phyloP scores from a whole-genome alignment of 805 yeast species.

The Ogataea sp. region DNA sequence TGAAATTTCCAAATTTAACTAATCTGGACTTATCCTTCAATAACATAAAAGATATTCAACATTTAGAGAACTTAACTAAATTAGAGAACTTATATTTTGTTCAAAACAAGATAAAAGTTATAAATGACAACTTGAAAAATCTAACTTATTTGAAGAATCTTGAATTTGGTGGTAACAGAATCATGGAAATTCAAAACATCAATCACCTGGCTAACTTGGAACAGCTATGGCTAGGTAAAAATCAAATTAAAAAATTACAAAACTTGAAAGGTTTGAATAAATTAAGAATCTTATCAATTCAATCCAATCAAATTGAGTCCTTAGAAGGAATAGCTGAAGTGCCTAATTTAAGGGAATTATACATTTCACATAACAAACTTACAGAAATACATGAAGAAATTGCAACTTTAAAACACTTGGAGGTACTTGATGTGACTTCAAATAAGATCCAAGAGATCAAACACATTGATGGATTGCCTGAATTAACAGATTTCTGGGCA shows the following conservation, averaged over 20 bases:
- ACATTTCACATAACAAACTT: constrained; percentile 80
- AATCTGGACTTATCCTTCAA: constrained; percentile 83
- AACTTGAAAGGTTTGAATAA: constrained; percentile 53
- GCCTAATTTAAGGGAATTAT: constrained; percentile 72
- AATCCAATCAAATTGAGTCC: constrained; percentile 71
- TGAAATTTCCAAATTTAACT: constrained; percentile 46
- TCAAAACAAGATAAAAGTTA: constrained; percentile 74
- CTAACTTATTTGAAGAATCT: constrained; percentile 53
- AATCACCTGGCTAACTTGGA: constrained; percentile 49
- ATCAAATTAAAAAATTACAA: constrained; percentile 57
- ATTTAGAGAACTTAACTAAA: constrained; percentile 52
- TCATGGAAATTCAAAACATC: constrained; percentile 48
- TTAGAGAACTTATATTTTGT: constrained; percentile 74
- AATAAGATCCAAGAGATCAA: constrained; percentile 58
- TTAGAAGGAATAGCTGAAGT: constrained; percentile 76
- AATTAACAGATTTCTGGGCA: constrained; percentile 93
- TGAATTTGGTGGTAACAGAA: constrained; percentile 87
- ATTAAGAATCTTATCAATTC: constrained; percentile 75
- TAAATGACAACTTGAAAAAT: constrained; percentile 56
- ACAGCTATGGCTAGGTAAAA: constrained; percentile 91
- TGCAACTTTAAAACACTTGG: constrained; percentile 58
- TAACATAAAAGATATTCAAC: constrained; percentile 78
- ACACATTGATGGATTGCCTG: constrained; percentile 51
- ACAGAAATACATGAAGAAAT: constrained; percentile 61
- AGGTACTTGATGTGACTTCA: constrained; percentile 73